Evolutionary conservation across 2,329 filamentous ascomycete species (phyloP).

Genomic region (Sarocladium kiliense): DNA sequence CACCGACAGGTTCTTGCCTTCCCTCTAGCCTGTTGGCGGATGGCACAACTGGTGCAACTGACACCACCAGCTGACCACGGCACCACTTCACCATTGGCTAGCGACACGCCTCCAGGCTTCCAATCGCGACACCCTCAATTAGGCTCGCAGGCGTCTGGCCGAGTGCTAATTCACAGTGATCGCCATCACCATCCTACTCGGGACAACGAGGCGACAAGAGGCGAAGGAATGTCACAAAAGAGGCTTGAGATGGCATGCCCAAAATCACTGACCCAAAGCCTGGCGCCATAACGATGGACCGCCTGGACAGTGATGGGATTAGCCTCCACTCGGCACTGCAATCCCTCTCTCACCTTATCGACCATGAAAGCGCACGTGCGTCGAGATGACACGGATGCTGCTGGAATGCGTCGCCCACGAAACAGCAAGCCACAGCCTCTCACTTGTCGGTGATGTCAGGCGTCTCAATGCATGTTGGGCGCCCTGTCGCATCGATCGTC

Average conservation of each 20-base stretch:
- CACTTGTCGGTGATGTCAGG: not conserved
- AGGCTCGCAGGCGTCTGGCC: not conserved
- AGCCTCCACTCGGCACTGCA: too few relatives aligned
- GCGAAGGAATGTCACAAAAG: too few relatives aligned
- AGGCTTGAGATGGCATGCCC: too few relatives aligned
- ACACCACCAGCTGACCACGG: not conserved
- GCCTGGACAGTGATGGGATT: not conserved
- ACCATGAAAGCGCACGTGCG: not conserved
- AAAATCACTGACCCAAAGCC: too few relatives aligned
- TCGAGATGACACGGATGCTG: not conserved
- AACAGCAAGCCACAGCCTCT: not conserved
- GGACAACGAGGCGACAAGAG: too few relatives aligned
- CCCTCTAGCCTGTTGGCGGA: too few relatives aligned
- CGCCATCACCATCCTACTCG: not conserved
- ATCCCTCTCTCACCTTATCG: too few relatives aligned
- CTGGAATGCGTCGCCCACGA: conserved; percentile 1
- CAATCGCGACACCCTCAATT: not conserved
- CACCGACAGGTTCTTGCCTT: too few relatives aligned
- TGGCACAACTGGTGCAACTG: not conserved
- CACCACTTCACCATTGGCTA: too few relatives aligned
- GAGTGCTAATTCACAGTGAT: not conserved
- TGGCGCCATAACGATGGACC: not conserved
- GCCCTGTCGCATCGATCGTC: not conserved
- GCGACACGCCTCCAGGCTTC: too few relatives aligned
- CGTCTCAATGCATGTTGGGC: not conserved